A percentile compares a stretch with the other conserved stretches of the same genome.
These are phyloP conservation scores for Pseudocercospora cruenta DNA, from an alignment of 2,329 filamentous ascomycete species.

Conservation along the genomic window DNA sequence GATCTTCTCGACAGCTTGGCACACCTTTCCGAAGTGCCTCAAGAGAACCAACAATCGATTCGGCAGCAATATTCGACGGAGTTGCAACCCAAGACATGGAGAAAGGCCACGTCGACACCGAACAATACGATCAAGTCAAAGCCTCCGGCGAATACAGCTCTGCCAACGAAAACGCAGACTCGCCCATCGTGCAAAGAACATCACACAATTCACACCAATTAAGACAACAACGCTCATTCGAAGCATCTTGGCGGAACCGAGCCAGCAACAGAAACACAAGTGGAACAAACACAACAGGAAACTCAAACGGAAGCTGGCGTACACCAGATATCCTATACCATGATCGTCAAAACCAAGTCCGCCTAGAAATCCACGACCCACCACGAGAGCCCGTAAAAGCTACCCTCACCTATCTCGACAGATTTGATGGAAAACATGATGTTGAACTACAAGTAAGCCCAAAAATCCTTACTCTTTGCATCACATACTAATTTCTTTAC, in stretches of 20 bases:
- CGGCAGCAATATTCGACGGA: background rate
- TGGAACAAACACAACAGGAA: background rate
- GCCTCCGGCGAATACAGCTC: slow-evolving; percentile 4
- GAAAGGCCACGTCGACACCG: background rate
- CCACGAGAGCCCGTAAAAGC: slow-evolving; percentile 18
- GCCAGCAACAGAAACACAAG: slow-evolving; percentile 4
- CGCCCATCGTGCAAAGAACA: slow-evolving; percentile 2
- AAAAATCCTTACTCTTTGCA: no score
- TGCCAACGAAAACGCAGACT: background rate
- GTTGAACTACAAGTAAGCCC: slow-evolving; percentile 18
- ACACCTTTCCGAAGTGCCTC: slow-evolving; percentile 7
- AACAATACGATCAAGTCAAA: background rate
- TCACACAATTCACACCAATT: slow-evolving; percentile 7
- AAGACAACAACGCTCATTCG: slow-evolving; percentile 4
- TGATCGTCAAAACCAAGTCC: slow-evolving; percentile 18
- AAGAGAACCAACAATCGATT: slow-evolving; percentile 10
- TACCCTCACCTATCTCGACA: slow-evolving; percentile 16
- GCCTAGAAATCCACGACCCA: slow-evolving; percentile 19
- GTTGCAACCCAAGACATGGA: background rate
- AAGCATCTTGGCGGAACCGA: background rate
- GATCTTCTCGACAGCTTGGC: slow-evolving; percentile 8
- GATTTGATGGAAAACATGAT: slow-evolving; percentile 11
- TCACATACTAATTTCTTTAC: no score
- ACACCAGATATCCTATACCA: slow-evolving; percentile 19
- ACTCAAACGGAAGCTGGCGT: background rate